Evolutionary conservation across 768 basidiomycete genomes (phyloP), one percentile per base, ranked within the genome.

Genomic region (Kwoniella sp.): DNA sequence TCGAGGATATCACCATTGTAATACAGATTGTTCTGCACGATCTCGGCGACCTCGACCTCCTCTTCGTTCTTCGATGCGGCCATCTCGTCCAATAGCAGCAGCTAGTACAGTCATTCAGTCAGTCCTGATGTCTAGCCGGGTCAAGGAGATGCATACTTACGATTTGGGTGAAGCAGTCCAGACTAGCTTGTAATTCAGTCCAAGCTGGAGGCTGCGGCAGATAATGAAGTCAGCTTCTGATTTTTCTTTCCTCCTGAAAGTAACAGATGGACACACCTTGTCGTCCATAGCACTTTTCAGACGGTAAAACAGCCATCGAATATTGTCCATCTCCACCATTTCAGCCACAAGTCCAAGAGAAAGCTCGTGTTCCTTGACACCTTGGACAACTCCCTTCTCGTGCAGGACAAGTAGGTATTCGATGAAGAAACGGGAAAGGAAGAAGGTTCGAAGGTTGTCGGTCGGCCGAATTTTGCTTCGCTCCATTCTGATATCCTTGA

Each of bases 1-100:
- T 98, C 94, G 59, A 98, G 87, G 20, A 94, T 88, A 69, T 97
- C 93, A 34, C 92, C 93, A 72, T 93, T 93, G 83, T 97, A 98
- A 74, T 97, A 89, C 26, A 99, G 83, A 78, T 96, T 92, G 68
- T 92, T 87, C 72, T 93, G 91, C 1, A 98, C 84, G 22, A 89
- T 83, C 60, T 87, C 87, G 55, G 93, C 90, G 26, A 90, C 88
- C 37, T 95, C 92, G 50, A 83, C 82, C 68, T 92, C 84, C 22
- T 80, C 82, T 37, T 84, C 77, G 50, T 87, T 86, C 50, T 73
- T 73, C 47, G 84, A 82, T 28, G 83, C 80, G 31, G 88, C 85
- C 89, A 99, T 93, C 53, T 82, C 82, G 73, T 97, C 93, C 76
- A 98, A 88, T 73, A 95, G 86, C 52, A 92, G 85, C 30, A 98